Base-by-base conservation (phyloP, 2,329 filamentous ascomycete genomes). In the Alternaria incomplexa region DNA sequence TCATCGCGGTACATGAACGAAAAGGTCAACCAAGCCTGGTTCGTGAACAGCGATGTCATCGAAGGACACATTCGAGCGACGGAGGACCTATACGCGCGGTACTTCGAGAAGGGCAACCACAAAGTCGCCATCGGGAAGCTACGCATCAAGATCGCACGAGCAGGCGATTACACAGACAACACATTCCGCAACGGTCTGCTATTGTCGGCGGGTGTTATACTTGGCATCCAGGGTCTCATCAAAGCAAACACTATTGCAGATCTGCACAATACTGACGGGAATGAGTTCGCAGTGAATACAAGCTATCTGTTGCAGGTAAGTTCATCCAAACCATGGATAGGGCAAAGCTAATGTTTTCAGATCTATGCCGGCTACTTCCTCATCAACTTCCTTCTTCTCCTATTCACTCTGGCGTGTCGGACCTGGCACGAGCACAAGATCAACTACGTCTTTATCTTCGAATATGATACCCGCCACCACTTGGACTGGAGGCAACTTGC, bases 391-490 rank as follows among this genome's bases (percentile, higher is more conserved):
- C 84, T 98, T 20, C 90, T 96, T 73, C 83, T 91, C 10, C 82
- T 96, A n/a, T 98, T 98, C 75, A 93, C 91, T 73, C 74, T 97
- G 36, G 90, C 93, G 73, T 97, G 94, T 77, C 89, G 90, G 59
- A 81, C 97, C 15, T 99, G 95, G 93, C 88, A 89, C 6, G 84
- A 83, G 55, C 89, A 90, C 77, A 96, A 95, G 80, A 92, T 99
- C 81, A 99, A 99, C 77, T 98, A 98, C 78, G 88, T 91, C 57
- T 97, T 97, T 79, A 93, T 98, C 70, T 99, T 99, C 76, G 96
- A 99, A 81, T 96, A 97, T 75, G 94, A 98, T 82, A 90, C 90
- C 57, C 87, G 95, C 61, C 89, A 96, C 77, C 88, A 90, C 67
- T 83, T 98, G 26, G 93, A 98, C 79, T 99, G 95, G 93, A 89